A percentile compares a stretch with the other conserved stretches of the same genome.
Evolutionary conservation across 257 asterid species (phyloP).

Genomic region (Thymus quinquecostatus): DNA sequence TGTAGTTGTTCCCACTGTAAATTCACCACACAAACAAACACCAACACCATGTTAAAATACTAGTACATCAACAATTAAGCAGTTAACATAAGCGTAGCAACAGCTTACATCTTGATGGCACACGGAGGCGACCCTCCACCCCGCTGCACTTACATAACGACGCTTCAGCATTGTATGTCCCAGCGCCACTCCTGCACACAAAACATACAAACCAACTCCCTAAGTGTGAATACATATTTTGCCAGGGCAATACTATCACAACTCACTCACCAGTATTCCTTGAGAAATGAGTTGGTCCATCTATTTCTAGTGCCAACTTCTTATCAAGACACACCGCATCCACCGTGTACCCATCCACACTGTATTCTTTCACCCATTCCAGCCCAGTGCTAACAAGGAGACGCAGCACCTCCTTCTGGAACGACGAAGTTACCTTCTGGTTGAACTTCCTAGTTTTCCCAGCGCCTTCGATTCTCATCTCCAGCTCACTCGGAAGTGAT

Average conservation of each 20-base stretch:
- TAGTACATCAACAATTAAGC: neutral
- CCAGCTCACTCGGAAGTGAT: conserved; percentile 56
- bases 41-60: neutral
- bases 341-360: conserved; percentile 80
- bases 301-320: conserved; percentile 87
- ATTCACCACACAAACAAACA: conserved; percentile 7
- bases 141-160: conserved; percentile 78
- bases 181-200: conserved; percentile 64
- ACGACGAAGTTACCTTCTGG: conserved; percentile 82
- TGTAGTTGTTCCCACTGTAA: conserved; percentile 94
- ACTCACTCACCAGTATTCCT: conserved; percentile 72
- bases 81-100: neutral
- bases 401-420: conserved; percentile 91
- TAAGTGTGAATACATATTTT: neutral
- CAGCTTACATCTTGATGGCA: conserved; percentile 76
- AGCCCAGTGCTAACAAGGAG: conserved; percentile 92
- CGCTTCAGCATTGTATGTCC: conserved; percentile 92
- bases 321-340: conserved; percentile 77
- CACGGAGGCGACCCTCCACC: conserved; percentile 81
- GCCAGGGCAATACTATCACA: neutral
- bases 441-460: conserved; percentile 81
- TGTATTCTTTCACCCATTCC: conserved; percentile 83
- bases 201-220: conserved; percentile 2
- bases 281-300: conserved; percentile 96
- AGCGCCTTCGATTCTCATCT: conserved; percentile 60